Base-by-base conservation (phyloP, 2,329 filamentous ascomycete species). In the Malbranchea zuffiana region DNA sequence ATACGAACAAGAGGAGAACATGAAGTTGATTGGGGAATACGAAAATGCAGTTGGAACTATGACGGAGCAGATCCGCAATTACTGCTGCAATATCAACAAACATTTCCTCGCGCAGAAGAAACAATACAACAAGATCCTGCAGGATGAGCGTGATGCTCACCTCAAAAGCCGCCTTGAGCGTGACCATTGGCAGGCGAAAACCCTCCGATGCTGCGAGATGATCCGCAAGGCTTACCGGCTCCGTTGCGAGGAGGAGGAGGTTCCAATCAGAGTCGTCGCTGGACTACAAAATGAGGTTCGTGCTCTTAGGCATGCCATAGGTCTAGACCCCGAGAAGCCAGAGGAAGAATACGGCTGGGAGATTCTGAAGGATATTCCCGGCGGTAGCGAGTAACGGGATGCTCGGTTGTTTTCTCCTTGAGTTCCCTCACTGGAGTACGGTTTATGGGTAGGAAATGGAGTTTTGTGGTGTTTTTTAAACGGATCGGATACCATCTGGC, bases 281-380 rank as follows among this genome's bases (percentile, higher is more conserved):
- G 66, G 63, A 10, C 51, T 69, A 10, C 66, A 69, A 47, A 66
- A 63, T 29, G 65, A 69, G 44, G 65, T 69, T 15, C 59, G 66
- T 23, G 63, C 63, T 26, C 62, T 66, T 39, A 60, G 66, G 40
- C 59, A 64, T 37, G 62, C 63, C 5, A 49, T 68, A 28, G 65
- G 65, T 2, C 61, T 68, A 60, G 65, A 68, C 41, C 49, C 59
- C 1, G 64, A 69, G 50, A 63, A 60, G 41, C 57, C 58, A 1
- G 65, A 69, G 41, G 63, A 68, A 18, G 66, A 69, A 48, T 66
- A 57, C 39, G 66, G 66, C 17, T 68, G 61, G 59, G 62, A 65
- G 42, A 61, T 67, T 30, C 49, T 68, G 29, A 66, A 66, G 48
- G 57, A 66, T 44, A 27, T 34, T 25, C 44, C 44, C 20, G 32